These are phyloP conservation scores for Lepiota subincarnata DNA, from an alignment of 768 basidiomycete genomes.

Conservation along the genomic window DNA sequence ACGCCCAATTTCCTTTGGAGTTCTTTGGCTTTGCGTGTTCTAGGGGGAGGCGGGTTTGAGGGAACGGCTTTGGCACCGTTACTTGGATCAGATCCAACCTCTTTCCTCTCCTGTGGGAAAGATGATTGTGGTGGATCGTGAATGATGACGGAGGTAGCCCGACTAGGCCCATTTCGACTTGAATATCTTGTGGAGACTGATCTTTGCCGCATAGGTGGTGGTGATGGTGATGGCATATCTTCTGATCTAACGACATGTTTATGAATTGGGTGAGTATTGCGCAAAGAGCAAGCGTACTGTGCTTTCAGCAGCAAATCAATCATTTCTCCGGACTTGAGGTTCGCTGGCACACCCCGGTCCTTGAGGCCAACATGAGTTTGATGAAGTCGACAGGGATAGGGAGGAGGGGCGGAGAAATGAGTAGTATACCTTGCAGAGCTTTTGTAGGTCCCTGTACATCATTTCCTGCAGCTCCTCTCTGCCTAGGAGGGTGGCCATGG, in stretches of 20 bases:
- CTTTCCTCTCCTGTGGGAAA: background rate
- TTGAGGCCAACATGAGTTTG: slow-evolving; percentile 25
- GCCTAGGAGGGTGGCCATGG: slow-evolving; percentile 39
- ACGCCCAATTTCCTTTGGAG: slow-evolving; percentile 67
- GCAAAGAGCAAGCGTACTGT: slow-evolving; percentile 29
- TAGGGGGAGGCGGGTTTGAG: slow-evolving; percentile 26
- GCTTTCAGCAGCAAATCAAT: slow-evolving; percentile 70
- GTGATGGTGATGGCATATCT: slow-evolving; percentile 20
- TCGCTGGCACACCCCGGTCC: slow-evolving; percentile 80
- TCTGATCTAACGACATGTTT: slow-evolving; percentile 18
- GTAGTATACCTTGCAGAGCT: slow-evolving; percentile 62
- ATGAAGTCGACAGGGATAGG: background rate
- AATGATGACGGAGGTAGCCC: slow-evolving; percentile 43
- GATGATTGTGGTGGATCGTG: slow-evolving; percentile 47
- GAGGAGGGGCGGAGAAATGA: background rate
- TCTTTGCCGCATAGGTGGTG: slow-evolving; percentile 27
- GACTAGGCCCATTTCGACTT: slow-evolving; percentile 36
- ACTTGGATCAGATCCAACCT: background rate
- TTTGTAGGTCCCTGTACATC: slow-evolving; percentile 48
- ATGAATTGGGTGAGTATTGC: background rate
- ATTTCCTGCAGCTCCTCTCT: slow-evolving; percentile 40
- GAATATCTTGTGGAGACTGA: slow-evolving; percentile 31
- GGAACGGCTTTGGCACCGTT: background rate
- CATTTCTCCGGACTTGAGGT: slow-evolving; percentile 75
- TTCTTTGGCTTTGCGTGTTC: slow-evolving; percentile 70